Evolutionary conservation across 2,329 filamentous ascomycete genomes (phyloP).

Genomic region (Pseudopithomyces maydicus): DNA sequence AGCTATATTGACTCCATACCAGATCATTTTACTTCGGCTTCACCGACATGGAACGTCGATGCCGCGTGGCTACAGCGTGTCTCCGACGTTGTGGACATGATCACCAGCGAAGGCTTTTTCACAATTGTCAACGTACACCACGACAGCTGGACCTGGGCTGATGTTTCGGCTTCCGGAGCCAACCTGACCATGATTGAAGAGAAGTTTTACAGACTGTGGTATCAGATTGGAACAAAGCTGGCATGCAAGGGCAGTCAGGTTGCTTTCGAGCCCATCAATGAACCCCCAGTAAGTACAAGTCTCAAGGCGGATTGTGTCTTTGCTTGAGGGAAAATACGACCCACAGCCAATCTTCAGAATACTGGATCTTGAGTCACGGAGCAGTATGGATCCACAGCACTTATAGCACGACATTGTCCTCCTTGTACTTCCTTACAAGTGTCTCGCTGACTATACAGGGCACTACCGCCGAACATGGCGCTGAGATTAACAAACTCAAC

Average conservation of each 20-base stretch:
- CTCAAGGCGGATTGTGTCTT: background rate
- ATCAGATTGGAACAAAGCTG: slow-evolving; percentile 61
- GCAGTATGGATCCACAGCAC: too few relatives aligned
- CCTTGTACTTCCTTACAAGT: background rate
- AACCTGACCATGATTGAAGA: slow-evolving; percentile 61
- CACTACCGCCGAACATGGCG: slow-evolving; percentile 56
- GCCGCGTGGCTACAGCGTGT: slow-evolving; percentile 62
- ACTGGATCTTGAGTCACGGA: background rate
- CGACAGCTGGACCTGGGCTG: slow-evolving; percentile 64
- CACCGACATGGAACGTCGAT: slow-evolving; percentile 61
- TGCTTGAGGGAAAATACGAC: background rate
- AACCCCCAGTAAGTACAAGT: slow-evolving; percentile 39
- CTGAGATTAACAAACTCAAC: slow-evolving; percentile 61
- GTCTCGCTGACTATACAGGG: slow-evolving; percentile 30
- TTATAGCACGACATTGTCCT: background rate
- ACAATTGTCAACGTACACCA: slow-evolving; percentile 65
- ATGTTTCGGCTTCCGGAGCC: slow-evolving; percentile 52
- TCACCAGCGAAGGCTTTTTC: slow-evolving; percentile 56
- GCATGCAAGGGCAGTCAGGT: slow-evolving; percentile 60
- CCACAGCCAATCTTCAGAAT: too few relatives aligned
- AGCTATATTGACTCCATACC: background rate
- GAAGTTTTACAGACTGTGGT: slow-evolving; percentile 61
- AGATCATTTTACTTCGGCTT: slow-evolving; percentile 57
- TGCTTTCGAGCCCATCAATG: slow-evolving; percentile 65
- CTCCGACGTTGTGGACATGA: slow-evolving; percentile 62